Evolutionary conservation across 768 basidiomycete species (phyloP).

Genomic region (Porpolomopsis calyptriformis): DNA sequence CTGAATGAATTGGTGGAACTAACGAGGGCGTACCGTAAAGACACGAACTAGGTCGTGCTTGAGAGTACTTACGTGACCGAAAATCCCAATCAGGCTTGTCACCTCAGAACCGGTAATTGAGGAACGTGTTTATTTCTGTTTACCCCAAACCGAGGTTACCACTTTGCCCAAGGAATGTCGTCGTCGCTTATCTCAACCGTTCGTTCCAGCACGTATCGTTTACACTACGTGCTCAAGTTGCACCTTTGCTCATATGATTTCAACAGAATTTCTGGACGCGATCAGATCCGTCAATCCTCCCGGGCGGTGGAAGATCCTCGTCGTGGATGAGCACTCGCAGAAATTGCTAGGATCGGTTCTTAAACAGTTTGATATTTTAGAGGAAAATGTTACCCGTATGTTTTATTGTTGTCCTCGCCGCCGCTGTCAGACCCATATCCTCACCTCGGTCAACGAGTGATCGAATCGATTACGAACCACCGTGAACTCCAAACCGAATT

Average conservation of each 20-base stretch:
- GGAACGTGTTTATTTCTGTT: not conserved
- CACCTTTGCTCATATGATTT: not conserved
- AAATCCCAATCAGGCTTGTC: too few species aligned
- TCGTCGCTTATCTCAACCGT: constrained; percentile 34
- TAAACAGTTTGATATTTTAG: constrained; percentile 87
- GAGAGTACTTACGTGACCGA: too few species aligned
- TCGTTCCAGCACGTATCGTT: constrained; percentile 27
- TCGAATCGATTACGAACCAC: constrained; percentile 78
- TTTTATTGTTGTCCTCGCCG: constrained; percentile 12
- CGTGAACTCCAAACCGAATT: constrained; percentile 77
- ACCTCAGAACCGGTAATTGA: not conserved
- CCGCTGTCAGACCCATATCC: not conserved
- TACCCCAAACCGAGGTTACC: not conserved
- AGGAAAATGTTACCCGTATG: constrained; percentile 94
- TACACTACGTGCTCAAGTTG: not conserved
- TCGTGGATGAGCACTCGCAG: constrained; percentile 90
- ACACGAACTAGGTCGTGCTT: too few species aligned
- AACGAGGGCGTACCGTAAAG: too few species aligned
- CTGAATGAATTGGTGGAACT: too few species aligned
- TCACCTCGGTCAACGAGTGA: constrained; percentile 43
- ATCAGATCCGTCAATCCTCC: constrained; percentile 81
- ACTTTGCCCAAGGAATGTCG: not conserved
- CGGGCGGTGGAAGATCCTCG: constrained; percentile 92
- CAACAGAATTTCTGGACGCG: constrained; percentile 73
- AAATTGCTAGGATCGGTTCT: constrained; percentile 74